Evolutionary conservation across 805 yeast genomes (phyloP), one percentile per base, ranked within the genome.

Genomic region (Sugiyamaella floridensis): DNA sequence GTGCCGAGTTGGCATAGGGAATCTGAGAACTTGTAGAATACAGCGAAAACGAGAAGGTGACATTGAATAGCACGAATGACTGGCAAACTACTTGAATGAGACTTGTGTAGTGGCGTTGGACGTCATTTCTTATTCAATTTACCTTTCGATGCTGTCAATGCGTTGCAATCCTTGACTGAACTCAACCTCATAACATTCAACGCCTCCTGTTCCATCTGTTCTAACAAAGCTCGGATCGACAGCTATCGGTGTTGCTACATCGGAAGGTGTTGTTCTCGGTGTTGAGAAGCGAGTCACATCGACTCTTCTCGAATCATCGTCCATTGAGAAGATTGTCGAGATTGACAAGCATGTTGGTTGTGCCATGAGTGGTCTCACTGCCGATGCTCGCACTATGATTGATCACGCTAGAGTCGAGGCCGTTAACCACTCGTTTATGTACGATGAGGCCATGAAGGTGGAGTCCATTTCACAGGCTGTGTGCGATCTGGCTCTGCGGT

Each of bases 281-380:
- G 99, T 95, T 22, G 99, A 93, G 73, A 95, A 93, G 71, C 80
- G 98, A 67, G 97, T 93, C 22, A 92, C 97, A 0, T 90, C 97
- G 9, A 79, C 95, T 11, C 74, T 93, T 57, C 77, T 93, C 53
- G 99, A 95, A 70, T 82, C 92, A 28, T 85, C 92, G 28, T 87
- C 96, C 44, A 90, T 95, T 66, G 99, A 95, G 67, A 93, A 93
- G 71, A 90, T 93, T 60, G 87, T 93, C 60, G 99, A 93, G 66
- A 85, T 93, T 54, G 99, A 93, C 67, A 74, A 75, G 46, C 99
- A 93, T 67, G 82, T 93, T 53, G 99, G 99, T 47, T 89, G 97
- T 73, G 99, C 99, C 62, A 93, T 93, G 97, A 84, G 95, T 58
- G 99, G 99, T 2, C 77, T 95, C 59, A 93, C 98, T 2, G 98